phyloP scores from a whole-genome alignment of 768 basidiomycete genomes.

The Roridomyces roridus region DNA sequence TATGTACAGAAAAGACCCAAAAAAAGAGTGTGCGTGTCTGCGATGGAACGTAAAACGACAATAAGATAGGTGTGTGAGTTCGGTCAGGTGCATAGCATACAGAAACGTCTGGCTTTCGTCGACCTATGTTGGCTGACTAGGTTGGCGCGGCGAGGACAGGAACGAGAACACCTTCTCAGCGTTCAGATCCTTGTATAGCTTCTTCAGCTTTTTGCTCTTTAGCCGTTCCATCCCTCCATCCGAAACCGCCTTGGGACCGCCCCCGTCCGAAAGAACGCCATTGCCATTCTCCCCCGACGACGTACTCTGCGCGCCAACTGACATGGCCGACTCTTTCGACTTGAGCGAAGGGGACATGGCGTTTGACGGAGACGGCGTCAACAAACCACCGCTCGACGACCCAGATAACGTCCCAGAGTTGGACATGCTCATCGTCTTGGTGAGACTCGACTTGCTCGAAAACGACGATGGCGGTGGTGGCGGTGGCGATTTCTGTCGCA shows the following conservation, averaged over 20 bases:
- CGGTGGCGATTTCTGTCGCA: conserved; percentile 76
- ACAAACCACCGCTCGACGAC: conserved; percentile 50
- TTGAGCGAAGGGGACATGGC: conserved; percentile 71
- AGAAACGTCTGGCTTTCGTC: conserved; percentile 18
- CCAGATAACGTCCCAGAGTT: conserved; percentile 55
- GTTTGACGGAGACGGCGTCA: conserved; percentile 70
- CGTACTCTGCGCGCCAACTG: conserved; percentile 72
- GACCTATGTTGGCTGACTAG: conserved; percentile 38
- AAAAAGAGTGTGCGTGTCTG: conserved; percentile 26
- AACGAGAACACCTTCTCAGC: conserved; percentile 86
- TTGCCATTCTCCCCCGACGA: conserved; percentile 78
- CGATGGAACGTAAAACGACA: conserved; percentile 32
- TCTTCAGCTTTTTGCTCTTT: conserved; percentile 80
- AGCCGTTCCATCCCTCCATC: conserved; percentile 59
- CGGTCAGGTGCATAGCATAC: conserved; percentile 29
- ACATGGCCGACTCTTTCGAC: conserved; percentile 80
- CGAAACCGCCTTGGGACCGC: conserved; percentile 37
- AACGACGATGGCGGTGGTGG: conserved; percentile 46
- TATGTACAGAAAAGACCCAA: conserved; percentile 20
- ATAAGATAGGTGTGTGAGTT: conserved; percentile 33
- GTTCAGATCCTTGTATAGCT: conserved; percentile 73
- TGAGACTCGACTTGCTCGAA: conserved; percentile 46
- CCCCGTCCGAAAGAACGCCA: conserved; percentile 32
- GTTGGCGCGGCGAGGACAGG: conserved; percentile 70
- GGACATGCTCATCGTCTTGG: conserved; percentile 46